A percentile compares a stretch with the other conserved stretches of the same genome.
phyloP scores from a whole-genome alignment of 78 protist species.

The Emiliania huxleyi region DNA sequence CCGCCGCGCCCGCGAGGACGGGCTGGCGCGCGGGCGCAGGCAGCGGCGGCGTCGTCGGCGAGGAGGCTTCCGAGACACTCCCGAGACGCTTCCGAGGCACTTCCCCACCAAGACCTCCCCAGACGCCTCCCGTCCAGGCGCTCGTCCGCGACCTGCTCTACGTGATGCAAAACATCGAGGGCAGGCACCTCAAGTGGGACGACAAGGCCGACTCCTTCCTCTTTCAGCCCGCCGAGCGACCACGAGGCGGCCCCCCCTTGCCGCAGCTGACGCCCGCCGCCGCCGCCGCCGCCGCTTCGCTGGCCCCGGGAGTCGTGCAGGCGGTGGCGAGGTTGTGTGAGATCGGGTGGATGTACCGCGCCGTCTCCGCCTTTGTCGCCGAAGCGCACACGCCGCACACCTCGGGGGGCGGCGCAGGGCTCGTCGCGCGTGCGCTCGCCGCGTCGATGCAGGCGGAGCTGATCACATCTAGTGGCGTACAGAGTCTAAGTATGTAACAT shows the following conservation, averaged over 20 bases:
- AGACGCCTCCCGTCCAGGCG: not conserved
- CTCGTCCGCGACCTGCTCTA: conserved; percentile 19
- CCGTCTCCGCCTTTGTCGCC: not conserved
- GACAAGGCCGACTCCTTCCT: not conserved
- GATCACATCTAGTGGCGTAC: no score
- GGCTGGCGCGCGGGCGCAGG: not conserved
- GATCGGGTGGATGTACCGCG: not conserved
- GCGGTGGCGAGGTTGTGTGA: not conserved
- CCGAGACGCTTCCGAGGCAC: no score
- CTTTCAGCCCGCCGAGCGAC: not conserved
- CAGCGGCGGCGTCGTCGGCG: not conserved
- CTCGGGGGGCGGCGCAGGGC: no score
- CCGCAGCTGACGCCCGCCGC: not conserved
- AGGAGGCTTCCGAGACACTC: no score
- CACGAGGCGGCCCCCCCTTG: not conserved
- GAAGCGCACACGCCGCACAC: no score
- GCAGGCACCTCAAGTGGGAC: not conserved
- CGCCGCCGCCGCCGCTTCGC: not conserved
- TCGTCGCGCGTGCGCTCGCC: no score
- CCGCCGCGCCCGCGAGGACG: not conserved
- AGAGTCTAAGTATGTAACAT: no score
- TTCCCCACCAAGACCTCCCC: no score
- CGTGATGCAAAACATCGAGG: conserved; percentile 26
- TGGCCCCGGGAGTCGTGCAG: not conserved
- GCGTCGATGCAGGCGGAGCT: no score